phyloP scores from a whole-genome alignment of 768 basidiomycete species.

The Suillus fuscotomentosus region DNA sequence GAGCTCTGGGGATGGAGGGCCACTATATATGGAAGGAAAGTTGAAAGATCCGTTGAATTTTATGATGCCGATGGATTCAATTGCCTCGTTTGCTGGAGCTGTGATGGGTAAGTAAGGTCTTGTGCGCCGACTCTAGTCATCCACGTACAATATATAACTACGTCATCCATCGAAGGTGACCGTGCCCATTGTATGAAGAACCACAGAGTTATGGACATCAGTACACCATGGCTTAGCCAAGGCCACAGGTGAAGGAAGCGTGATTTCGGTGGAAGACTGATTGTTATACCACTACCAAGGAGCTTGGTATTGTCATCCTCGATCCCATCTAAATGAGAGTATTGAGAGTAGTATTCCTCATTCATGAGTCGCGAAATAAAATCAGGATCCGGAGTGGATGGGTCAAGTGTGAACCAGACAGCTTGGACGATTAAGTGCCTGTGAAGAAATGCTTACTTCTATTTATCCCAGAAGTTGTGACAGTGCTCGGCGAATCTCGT shows the following conservation, averaged over 20 bases:
- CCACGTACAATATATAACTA: not conserved
- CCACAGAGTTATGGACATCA: not conserved
- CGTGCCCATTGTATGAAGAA: constrained; percentile 10
- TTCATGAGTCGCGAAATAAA: not conserved
- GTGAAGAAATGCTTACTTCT: not conserved
- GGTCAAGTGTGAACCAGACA: not conserved
- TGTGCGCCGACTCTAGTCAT: not conserved
- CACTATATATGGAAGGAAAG: constrained; percentile 5
- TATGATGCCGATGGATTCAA: constrained; percentile 6
- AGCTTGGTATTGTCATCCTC: not conserved
- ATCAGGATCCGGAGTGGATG: not conserved
- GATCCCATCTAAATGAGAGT: not conserved
- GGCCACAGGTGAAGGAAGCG: not conserved
- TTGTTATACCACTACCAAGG: not conserved
- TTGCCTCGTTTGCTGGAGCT: constrained; percentile 11
- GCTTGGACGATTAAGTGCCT: no score
- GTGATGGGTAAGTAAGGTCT: not conserved
- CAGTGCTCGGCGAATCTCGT: not conserved
- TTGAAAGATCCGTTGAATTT: constrained; percentile 1
- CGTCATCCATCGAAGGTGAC: not conserved
- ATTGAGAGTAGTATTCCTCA: not conserved
- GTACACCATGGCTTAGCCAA: constrained; percentile 7
- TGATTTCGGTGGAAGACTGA: not conserved
- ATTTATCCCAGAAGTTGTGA: not conserved
- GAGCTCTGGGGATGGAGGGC: constrained; percentile 5